Base-by-base conservation (phyloP, 805 yeast species). In the Metschnikowia baotianmanensis region DNA sequence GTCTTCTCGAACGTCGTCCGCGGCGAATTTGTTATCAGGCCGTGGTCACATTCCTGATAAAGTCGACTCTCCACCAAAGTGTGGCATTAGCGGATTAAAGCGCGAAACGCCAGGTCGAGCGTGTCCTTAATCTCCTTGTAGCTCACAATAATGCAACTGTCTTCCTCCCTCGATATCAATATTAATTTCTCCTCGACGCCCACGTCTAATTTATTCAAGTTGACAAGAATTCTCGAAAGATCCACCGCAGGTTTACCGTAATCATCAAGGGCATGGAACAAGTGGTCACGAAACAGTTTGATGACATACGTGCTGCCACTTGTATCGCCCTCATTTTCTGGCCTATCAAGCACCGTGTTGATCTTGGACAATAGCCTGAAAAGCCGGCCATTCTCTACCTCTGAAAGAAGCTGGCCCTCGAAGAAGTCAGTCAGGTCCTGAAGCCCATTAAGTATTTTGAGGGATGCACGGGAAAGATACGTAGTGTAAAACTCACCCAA, bases 201-300 rank as follows among this genome's bases (percentile, higher is more conserved):
- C 5, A 91, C 95, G 58, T 93, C 99, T 49, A 93, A 69, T 62
- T 91, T 93, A 64, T 91, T 91, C 55, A 93, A 67, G 53, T 84
- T 78, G 36, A 78, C 70, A 45, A 93, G 66, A 5, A 89, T 90
- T 59, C 88, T 88, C 1, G 89, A 82, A 52, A 93, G 69, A 61
- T 93, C 96, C 42, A 88, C 66, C 2, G 81, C 77, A 2, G 96
- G 89, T 52, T 75, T 74, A 11, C 96, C 96, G 18, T 62, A 62
- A 38, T 83, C 90, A 59, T 87, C 89, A 27, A 73, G 76, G 58
- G 87, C 95, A 55, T 86, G 93, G 65, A 90, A 93, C 2, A 89
- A 83, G 56, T 79, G 86, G 60, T 90, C 95, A 40, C 82, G 75
- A 62, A 93, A 91, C 40, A 91, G 63, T 52, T 78, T 77, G 46